Conservation (phyloP, 495 filamentous ascomycete genomes). For the Aspergillus homomorphus region DNA sequence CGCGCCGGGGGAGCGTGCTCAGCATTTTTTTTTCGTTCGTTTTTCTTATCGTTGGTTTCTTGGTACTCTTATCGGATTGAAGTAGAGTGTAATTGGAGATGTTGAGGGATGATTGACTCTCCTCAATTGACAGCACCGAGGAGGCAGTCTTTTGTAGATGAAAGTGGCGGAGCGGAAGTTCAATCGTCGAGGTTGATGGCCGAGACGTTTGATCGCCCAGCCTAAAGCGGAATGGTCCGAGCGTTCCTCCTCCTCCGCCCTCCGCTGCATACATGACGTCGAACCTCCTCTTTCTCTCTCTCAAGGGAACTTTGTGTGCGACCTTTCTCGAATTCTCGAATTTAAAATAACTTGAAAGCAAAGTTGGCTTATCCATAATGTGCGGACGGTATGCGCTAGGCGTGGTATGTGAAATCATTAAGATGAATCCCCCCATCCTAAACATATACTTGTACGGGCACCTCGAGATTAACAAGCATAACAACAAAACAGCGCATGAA, state of each 20-base stretch:
- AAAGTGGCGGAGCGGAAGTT: neutral
- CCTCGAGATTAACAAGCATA: constrained; percentile 12
- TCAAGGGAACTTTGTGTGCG: neutral
- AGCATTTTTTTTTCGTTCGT: constrained; percentile 30
- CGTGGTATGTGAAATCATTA: constrained; percentile 54
- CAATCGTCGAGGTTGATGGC: too few species aligned
- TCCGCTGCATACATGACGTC: constrained; percentile 28
- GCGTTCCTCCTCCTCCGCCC: neutral
- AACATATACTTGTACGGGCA: constrained; percentile 3
- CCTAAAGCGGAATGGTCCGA: neutral
- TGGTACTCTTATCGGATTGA: too few species aligned
- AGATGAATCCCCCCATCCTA: constrained; percentile 2
- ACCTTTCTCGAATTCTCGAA: constrained; percentile 2
- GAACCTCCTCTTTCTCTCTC: constrained; percentile 4
- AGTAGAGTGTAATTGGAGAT: too few species aligned
- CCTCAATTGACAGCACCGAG: too few species aligned
- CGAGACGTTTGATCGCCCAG: neutral
- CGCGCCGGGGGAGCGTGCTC: constrained; percentile 34
- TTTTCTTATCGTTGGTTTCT: neutral
- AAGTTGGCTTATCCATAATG: constrained; percentile 47
- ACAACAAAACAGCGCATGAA: constrained; percentile 47
- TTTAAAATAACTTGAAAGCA: too few species aligned
- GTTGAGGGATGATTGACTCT: too few species aligned
- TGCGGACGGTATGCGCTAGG: constrained; percentile 83
- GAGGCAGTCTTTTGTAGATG: too few species aligned